These are phyloP conservation scores for Ceratobasidium sp. DNA, from an alignment of 1,284 basidiomycete species.

Conservation along the genomic window DNA sequence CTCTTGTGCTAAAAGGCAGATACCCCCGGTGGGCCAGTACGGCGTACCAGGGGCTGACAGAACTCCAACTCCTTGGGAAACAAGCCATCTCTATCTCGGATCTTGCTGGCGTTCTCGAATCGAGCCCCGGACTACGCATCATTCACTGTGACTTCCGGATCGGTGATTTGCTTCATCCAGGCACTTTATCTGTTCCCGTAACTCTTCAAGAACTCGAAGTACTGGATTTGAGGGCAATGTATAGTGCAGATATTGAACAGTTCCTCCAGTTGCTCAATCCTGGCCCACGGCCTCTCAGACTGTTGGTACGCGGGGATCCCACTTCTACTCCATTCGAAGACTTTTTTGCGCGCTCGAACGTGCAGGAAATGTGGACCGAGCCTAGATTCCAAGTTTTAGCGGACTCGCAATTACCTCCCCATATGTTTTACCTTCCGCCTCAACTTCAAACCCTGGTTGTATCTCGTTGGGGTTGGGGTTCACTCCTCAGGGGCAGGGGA, in stretches of 20 bases:
- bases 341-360: neutral
- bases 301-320: neutral
- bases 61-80: neutral
- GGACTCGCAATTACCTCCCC: no score
- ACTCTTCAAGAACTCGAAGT: neutral
- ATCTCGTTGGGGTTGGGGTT: no score
- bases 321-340: neutral
- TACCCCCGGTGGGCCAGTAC: neutral
- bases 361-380: neutral
- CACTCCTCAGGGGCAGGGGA: no score
- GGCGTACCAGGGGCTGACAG: constrained; percentile 3
- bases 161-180: neutral
- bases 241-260: neutral
- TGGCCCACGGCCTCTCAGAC: neutral
- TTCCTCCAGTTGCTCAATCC: neutral
- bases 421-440: no score
- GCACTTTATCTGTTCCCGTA: neutral
- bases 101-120: neutral
- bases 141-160: neutral
- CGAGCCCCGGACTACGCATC: neutral
- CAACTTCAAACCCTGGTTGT: no score
- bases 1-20: neutral
- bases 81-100: neutral
- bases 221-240: neutral
- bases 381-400: no score